phyloP scores from a whole-genome alignment of 2,329 filamentous ascomycete genomes.

The Colletotrichum somersetense region DNA sequence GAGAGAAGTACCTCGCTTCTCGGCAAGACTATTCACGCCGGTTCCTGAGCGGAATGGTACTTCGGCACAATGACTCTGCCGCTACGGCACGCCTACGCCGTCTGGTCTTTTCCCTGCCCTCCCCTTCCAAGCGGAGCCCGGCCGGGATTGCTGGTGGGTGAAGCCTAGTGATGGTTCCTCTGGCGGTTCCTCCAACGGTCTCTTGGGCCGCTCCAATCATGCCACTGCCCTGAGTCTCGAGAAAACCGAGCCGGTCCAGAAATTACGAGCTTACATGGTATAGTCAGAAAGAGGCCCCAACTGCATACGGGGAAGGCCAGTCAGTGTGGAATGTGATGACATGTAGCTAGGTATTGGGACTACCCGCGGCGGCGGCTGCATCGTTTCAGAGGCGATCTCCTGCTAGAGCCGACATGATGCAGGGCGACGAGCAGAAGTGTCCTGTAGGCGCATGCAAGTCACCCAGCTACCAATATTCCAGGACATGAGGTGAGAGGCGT shows the following conservation, averaged over 20 bases:
- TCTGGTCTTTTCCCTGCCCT: constrained; percentile 39
- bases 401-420: constrained; percentile 38
- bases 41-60: constrained; percentile 15
- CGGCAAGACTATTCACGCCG: constrained; percentile 27
- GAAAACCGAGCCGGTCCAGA: constrained; percentile 22
- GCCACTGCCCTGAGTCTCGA: constrained; percentile 34
- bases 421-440: constrained; percentile 34
- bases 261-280: constrained; percentile 7
- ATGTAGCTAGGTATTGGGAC: constrained; percentile 8
- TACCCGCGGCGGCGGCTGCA: constrained; percentile 36
- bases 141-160: constrained; percentile 34
- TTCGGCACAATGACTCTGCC: constrained; percentile 3
- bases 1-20: constrained; percentile 26
- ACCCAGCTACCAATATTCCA: constrained; percentile 14
- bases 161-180: constrained; percentile 22
- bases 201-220: constrained; percentile 38
- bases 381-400: constrained; percentile 41
- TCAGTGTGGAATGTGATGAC: constrained; percentile 1
- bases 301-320: constrained; percentile 30
- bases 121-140: constrained; percentile 31
- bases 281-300: constrained; percentile 15
- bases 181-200: constrained; percentile 24
- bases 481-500: constrained; percentile 5
- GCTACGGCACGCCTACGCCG: constrained; percentile 25
- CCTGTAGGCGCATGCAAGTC: constrained; percentile 40